These are phyloP conservation scores for Coemansia sp. DNA, from an alignment of 192 early-diverging fungal species.

Conservation along the genomic window DNA sequence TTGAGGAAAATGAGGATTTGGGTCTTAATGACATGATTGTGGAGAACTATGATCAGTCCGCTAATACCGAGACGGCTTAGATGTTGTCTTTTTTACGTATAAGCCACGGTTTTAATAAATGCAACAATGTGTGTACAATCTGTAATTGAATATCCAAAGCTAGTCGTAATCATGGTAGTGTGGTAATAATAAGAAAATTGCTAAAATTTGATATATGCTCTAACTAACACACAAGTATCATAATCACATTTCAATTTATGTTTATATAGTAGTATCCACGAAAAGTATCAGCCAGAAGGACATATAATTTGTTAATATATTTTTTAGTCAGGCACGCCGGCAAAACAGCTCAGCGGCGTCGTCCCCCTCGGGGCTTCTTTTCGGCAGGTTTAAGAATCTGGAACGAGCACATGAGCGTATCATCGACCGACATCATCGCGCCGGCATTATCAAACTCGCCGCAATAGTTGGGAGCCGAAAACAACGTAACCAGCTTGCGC, in stretches of 20 bases:
- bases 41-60: slow-evolving; percentile 60
- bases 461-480: slow-evolving; percentile 96
- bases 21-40: slow-evolving; percentile 87
- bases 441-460: slow-evolving; percentile 88
- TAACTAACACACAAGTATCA: too few relatives aligned
- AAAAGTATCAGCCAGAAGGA: too few relatives aligned
- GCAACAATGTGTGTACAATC: too few relatives aligned
- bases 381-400: slow-evolving; percentile 97
- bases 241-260: too few relatives aligned
- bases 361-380: slow-evolving; percentile 46
- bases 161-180: too few relatives aligned
- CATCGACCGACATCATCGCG: slow-evolving; percentile 86
- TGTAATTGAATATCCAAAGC: too few relatives aligned
- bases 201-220: too few relatives aligned
- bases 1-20: slow-evolving; percentile 82
- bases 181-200: too few relatives aligned
- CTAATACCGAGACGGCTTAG: not conserved
- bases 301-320: too few relatives aligned
- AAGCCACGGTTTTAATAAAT: too few relatives aligned
- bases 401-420: slow-evolving; percentile 83
- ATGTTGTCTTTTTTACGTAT: too few relatives aligned
- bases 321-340: not conserved
- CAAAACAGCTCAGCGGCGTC: slow-evolving; percentile 31
- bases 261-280: too few relatives aligned
- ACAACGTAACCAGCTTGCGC: slow-evolving; percentile 91